Conservation (phyloP, 306 rosid species). For the Ziziphus jujuba region DNA sequence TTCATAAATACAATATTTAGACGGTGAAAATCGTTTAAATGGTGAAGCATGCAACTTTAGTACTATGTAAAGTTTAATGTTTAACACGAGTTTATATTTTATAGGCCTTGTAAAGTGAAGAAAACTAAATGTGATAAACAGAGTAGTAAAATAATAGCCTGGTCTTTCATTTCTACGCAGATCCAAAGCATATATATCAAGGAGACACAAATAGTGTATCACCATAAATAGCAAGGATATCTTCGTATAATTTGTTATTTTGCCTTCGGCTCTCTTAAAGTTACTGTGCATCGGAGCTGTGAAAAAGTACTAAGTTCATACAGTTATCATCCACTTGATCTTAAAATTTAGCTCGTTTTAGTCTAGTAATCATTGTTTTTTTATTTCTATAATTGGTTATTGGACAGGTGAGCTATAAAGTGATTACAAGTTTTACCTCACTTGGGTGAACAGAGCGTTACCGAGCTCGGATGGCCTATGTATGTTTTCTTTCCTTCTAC, state of each 20-base stretch:
- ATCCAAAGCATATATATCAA: slow-evolving; percentile 16
- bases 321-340: slow-evolving; percentile 28
- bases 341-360: slow-evolving; percentile 26
- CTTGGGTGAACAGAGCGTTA: slow-evolving; percentile 26
- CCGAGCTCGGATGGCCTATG: slow-evolving; percentile 26
- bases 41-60: no score
- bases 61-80: no score
- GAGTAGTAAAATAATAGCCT: no score
- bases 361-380: slow-evolving; percentile 38
- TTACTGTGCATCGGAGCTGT: slow-evolving; percentile 17
- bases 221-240: slow-evolving; percentile 16
- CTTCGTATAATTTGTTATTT: slow-evolving; percentile 34
- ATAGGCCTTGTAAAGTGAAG: no score
- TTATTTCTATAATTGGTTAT: slow-evolving; percentile 18
- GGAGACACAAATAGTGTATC: slow-evolving; percentile 24
- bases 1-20: no score
- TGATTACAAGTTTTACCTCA: slow-evolving; percentile 35
- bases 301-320: no score
- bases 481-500: not conserved
- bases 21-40: no score
- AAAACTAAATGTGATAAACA: no score
- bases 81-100: no score
- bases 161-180: slow-evolving; percentile 25
- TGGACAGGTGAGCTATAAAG: slow-evolving; percentile 7
- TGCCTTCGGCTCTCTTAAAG: slow-evolving; percentile 38